Evolutionary conservation across 441 rosid species (phyloP), one percentile per base, ranked within the genome.

Genomic region (Euphorbia corollata): DNA sequence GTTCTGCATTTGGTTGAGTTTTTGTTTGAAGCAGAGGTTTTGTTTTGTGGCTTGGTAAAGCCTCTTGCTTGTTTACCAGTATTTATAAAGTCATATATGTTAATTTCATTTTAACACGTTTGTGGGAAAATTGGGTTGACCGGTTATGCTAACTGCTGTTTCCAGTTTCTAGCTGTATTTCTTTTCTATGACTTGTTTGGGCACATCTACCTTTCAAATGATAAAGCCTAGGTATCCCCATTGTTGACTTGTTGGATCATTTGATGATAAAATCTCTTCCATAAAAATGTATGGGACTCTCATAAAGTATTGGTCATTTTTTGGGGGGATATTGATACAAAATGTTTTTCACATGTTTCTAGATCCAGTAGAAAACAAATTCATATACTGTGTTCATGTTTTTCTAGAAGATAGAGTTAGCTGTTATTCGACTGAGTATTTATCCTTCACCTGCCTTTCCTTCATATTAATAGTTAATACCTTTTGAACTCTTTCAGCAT

Each of bases 121-220:
- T 24, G 13, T 8, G 19, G 56, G 22, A 63, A 23, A 54, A 19
- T 3, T 48, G 23, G 6, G 36, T 8, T n/a, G 16, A 45, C 50
- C 24, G 8, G 22, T 5, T 34, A 19, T 22, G 55, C 66, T 7
- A 43, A 4, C 51, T 43, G 22, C 55, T 15, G 12, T 24, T 63
- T 63, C 39, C 38, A 63, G 34, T 63, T 20, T 20, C 57, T 8
- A 63, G 22, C 67, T 63, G 67, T 51, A 47, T 18, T 63, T 63
- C 67, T 48, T 48, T 57, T 13, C 16, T 24, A n/a, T 47, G 23
- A 19, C 23, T 47, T 20, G 36, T 47, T 63, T 63, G 55, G 36
- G 13, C 8, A 47, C 67, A 13, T 48, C 67, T 63, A 63, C 5
- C 41, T 63, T 34, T 63, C 67, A 63, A 48, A 63, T 45, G 57